Conservation (phyloP, 148 eudicot species). For the Oxyria digyna region DNA sequence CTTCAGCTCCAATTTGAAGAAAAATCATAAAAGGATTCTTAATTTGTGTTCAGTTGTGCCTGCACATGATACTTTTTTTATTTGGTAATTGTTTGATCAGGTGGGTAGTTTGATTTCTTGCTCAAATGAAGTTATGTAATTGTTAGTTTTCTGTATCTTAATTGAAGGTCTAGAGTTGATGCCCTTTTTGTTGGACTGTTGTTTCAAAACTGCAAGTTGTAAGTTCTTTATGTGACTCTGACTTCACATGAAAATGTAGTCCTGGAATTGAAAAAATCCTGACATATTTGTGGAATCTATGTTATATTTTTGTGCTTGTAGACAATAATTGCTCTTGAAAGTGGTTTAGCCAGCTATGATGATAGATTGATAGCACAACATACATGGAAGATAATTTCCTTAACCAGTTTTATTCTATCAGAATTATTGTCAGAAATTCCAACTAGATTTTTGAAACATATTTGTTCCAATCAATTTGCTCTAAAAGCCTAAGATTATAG, state of each 20-base stretch:
- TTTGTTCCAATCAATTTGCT: background rate
- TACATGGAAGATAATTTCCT: no score
- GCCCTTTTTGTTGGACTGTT: background rate
- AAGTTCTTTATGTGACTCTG: background rate
- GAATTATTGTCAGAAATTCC: background rate
- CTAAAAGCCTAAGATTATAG: background rate
- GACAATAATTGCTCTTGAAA: background rate
- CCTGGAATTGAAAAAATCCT: no score
- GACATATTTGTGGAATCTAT: no score
- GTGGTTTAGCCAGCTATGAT: no score
- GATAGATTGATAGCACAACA: no score
- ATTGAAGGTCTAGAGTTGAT: background rate
- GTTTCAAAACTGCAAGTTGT: background rate
- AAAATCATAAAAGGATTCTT: background rate
- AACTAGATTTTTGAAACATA: no score
- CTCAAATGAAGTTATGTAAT: background rate
- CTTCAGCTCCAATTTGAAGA: conserved; percentile 8
- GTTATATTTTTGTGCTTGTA: no score
- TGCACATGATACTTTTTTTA: background rate
- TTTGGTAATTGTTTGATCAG: background rate
- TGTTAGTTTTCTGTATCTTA: background rate
- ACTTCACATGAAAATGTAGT: background rate
- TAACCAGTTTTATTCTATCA: no score
- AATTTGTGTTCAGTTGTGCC: background rate
- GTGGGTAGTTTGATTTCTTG: background rate